Evolutionary conservation across 2,329 filamentous ascomycete species (phyloP), one percentile per base, ranked within the genome.

Genomic region (Ampelomyces quisqualis): DNA sequence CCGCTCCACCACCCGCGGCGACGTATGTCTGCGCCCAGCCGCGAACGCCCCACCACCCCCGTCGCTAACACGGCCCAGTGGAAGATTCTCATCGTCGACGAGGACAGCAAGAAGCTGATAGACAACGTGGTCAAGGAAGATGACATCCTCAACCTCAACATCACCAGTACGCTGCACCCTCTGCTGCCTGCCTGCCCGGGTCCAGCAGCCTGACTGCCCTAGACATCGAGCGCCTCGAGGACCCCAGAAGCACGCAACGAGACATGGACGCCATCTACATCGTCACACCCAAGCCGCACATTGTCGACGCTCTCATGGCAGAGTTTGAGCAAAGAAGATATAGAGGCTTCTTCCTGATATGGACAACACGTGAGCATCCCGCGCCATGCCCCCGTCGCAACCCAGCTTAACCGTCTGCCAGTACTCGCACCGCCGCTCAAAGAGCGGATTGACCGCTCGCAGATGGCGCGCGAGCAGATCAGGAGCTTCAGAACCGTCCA

Each of bases 241-340:
- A 93, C 49, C 84, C 82, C 58, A 82, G 93, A 64, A 84, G 86
- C 33, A 77, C 80, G 64, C 95, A 95, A 66, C 83, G 84, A 40
- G 86, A 88, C 57, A 95, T 95, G 82, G 93, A 97, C 70, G 93
- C 90, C 58, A 82, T 98, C 53, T 98, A 97, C 73, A 77, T 98
- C 46, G 78, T 98, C 42, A 86, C 90, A 0, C 88, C 93, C 7
- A 80, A 88, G 58, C 77, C 88, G 5, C 87, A 95, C 67, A 88
- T 95, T 49, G 86, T 97, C 59, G 91, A 97, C 60, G 96, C 90
- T 65, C 76, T 98, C 32, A 82, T 97, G 72, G 89, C 90, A 61
- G 93, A 98, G 68, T 85, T 97, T 48, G 88, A 95, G 62, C 81
- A 85, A 57, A 80, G 82, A 54, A 82, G 88, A 64, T 98, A 98